Percentiles rank a stretch among this genome's conserved stretches.
These are phyloP conservation scores for Begonia loranthoides DNA, from an alignment of 306 rosid species.

Conservation along the genomic window DNA sequence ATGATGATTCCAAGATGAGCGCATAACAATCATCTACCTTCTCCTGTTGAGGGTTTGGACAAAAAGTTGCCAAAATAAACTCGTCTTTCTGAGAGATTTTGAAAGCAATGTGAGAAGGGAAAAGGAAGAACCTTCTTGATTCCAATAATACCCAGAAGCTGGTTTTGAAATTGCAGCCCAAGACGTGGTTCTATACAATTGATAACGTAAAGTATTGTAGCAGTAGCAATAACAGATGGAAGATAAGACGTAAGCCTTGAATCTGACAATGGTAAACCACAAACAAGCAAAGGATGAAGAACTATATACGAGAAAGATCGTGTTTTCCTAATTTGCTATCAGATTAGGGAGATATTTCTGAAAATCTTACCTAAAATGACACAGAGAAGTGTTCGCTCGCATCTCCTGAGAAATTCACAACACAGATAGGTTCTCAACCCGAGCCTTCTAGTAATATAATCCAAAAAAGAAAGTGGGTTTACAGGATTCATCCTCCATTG, in stretches of 20 bases:
- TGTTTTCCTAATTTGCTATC: not conserved
- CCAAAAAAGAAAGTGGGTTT: slow-evolving; percentile 67
- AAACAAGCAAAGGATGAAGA: not conserved
- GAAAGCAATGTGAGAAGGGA: not conserved
- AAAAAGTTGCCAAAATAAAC: not conserved
- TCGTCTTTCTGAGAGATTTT: not conserved
- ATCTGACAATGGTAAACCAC: slow-evolving; percentile 21
- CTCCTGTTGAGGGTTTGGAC: slow-evolving; percentile 26
- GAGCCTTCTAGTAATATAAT: slow-evolving; percentile 49
- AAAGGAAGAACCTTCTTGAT: slow-evolving; percentile 41
- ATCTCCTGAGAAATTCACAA: slow-evolving; percentile 46
- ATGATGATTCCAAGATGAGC: slow-evolving; percentile 25
- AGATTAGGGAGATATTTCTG: not conserved
- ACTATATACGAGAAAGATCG: not conserved
- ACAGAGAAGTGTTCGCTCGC: slow-evolving; percentile 39
- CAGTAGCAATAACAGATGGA: slow-evolving; percentile 68
- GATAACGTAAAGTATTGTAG: slow-evolving; percentile 65
- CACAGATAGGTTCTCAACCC: slow-evolving; percentile 49
- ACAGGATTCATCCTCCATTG: slow-evolving; percentile 85
- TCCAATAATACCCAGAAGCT: slow-evolving; percentile 47
- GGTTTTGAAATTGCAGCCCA: slow-evolving; percentile 34
- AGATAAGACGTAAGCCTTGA: slow-evolving; percentile 43
- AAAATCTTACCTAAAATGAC: slow-evolving; percentile 34
- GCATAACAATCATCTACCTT: slow-evolving; percentile 55
- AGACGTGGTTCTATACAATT: slow-evolving; percentile 44